phyloP scores from a whole-genome alignment of 1,284 basidiomycete species.

The Takashimella tepidaria region DNA sequence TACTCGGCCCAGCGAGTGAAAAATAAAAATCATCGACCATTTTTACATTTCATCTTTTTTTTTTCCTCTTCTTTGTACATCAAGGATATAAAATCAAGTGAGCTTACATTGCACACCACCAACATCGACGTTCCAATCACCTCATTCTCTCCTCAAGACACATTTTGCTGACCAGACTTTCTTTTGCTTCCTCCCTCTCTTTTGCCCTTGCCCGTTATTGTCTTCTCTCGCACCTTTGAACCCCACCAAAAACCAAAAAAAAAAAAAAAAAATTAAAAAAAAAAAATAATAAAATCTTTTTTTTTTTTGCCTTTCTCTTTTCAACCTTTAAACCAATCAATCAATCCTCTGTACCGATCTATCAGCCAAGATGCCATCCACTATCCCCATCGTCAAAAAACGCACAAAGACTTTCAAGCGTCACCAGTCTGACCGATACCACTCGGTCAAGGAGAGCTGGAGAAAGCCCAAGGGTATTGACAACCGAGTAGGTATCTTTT shows the following conservation, averaged over 20 bases:
- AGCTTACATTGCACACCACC: too few species aligned
- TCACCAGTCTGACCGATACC: constrained; percentile 95
- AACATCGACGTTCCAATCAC: background rate
- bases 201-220: background rate
- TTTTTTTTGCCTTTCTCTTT: background rate
- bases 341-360: background rate
- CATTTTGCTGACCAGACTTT: background rate
- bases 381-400: constrained; percentile 91
- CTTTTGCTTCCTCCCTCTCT: background rate
- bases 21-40: too few species aligned
- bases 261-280: too few species aligned
- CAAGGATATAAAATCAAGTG: background rate
- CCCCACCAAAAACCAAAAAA: too few species aligned
- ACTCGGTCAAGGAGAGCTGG: constrained; percentile 93
- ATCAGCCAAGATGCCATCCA: constrained; percentile 64
- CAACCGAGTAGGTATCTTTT: constrained; percentile 58
- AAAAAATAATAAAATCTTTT: too few species aligned
- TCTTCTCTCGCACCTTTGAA: background rate
- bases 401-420: constrained; percentile 95
- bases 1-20: too few species aligned
- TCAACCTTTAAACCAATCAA: background rate
- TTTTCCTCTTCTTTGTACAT: background rate
- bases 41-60: too few species aligned
- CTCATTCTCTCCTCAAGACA: background rate
- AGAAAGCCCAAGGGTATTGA: constrained; percentile 96